Percentiles rank a stretch among this genome's conserved stretches.
These are phyloP conservation scores for Bruguiera sexangula DNA, from an alignment of 345 rosid species.

Conservation along the genomic window DNA sequence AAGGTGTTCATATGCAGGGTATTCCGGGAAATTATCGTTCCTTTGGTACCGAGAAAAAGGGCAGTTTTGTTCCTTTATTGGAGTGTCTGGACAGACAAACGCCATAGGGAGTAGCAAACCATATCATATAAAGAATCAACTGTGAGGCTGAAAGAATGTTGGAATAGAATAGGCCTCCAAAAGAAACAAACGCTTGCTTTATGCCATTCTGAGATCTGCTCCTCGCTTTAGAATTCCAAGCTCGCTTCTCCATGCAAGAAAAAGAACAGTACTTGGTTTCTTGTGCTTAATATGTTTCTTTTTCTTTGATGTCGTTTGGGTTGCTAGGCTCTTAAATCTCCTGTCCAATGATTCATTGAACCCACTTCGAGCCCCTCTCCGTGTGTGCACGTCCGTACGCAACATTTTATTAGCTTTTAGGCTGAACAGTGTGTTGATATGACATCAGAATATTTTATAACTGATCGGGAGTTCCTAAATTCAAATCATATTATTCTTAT, in stretches of 20 bases:
- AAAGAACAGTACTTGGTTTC: constrained; percentile 42
- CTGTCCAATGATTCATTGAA: constrained; percentile 30
- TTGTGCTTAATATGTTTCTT: constrained; percentile 45
- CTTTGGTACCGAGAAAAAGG: constrained; percentile 48
- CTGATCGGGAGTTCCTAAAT: no score
- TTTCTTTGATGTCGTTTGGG: constrained; percentile 29
- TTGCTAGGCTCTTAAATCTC: constrained; percentile 32
- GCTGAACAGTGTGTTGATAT: constrained; percentile 5
- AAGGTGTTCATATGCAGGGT: constrained; percentile 7
- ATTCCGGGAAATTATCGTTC: constrained; percentile 6
- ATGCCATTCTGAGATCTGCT: constrained; percentile 31
- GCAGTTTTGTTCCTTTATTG: constrained; percentile 23
- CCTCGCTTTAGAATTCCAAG: constrained; percentile 51
- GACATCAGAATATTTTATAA: no score
- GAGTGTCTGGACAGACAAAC: constrained; percentile 15
- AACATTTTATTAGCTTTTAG: constrained; percentile 10
- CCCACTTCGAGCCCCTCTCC: constrained; percentile 21
- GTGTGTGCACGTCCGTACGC: neutral
- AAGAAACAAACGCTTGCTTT: constrained; percentile 40
- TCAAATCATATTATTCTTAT: no score
- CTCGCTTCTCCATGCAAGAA: constrained; percentile 45
- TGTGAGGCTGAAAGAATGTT: constrained; percentile 14
- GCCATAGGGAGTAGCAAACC: neutral
- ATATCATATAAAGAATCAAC: constrained; percentile 25
- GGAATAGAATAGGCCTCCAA: constrained; percentile 18